Conservation (phyloP, 495 filamentous ascomycete genomes). For the Pyrenopolyporus hunteri region DNA sequence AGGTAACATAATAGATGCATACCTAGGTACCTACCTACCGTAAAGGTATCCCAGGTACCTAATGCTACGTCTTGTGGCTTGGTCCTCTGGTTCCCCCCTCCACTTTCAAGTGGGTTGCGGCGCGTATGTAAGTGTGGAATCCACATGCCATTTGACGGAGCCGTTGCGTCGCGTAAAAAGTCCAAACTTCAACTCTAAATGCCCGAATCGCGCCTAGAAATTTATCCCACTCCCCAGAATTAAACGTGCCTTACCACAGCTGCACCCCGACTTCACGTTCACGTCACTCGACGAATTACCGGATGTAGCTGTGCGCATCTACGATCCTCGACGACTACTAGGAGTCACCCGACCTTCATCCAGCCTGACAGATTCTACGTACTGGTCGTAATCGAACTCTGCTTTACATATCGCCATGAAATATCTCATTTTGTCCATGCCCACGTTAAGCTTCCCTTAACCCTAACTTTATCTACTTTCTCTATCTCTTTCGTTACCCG, state of each 20-base stretch:
- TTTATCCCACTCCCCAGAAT: slow-evolving; percentile 14
- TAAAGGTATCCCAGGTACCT: neutral
- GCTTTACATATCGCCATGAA: slow-evolving; percentile 25
- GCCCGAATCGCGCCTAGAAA: slow-evolving; percentile 33
- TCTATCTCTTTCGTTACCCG: neutral
- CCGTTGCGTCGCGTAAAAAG: slow-evolving; percentile 39
- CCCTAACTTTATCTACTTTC: slow-evolving; percentile 23
- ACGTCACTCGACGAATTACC: slow-evolving; percentile 13
- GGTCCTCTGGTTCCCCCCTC: neutral
- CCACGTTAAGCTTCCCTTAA: slow-evolving; percentile 28
- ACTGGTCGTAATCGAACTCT: slow-evolving; percentile 5
- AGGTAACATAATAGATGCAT: no score
- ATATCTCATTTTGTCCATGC: slow-evolving; percentile 25
- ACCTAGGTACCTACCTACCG: neutral
- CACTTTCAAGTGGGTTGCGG: slow-evolving; percentile 8
- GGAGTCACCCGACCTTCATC: no score
- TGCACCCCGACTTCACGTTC: slow-evolving; percentile 1
- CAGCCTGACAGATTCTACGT: slow-evolving; percentile 15
- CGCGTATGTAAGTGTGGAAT: slow-evolving; percentile 31
- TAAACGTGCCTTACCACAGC: slow-evolving; percentile 5
- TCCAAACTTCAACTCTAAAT: slow-evolving; percentile 28
- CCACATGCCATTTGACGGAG: slow-evolving; percentile 30
- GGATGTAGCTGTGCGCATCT: slow-evolving; percentile 15
- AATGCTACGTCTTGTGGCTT: neutral
- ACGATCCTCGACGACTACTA: neutral